Percentiles rank a stretch among this genome's conserved stretches.
Conservation (phyloP, 345 rosid genomes). For the Citrus trifoliata region DNA sequence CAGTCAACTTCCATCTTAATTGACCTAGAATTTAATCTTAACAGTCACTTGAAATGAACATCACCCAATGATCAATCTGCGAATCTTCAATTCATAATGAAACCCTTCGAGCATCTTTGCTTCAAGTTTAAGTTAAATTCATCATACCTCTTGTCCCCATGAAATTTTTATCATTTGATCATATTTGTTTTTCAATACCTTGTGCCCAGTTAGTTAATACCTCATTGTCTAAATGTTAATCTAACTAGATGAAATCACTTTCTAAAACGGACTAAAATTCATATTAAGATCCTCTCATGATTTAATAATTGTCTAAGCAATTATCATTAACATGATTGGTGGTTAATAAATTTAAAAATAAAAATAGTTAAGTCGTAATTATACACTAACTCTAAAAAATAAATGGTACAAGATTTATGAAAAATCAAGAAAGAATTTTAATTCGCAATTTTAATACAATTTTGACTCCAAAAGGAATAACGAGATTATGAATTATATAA, state of each 20-base stretch:
- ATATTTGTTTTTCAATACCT: background rate
- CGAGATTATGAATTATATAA: too few relatives aligned
- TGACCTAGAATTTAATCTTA: background rate
- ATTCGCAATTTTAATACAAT: too few relatives aligned
- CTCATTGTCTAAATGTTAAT: too few relatives aligned
- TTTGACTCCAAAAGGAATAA: too few relatives aligned
- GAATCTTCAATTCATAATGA: background rate
- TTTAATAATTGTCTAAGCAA: fast-evolving
- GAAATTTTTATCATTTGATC: background rate
- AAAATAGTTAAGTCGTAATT: fast-evolving
- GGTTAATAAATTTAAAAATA: too few relatives aligned
- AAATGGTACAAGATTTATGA: fast-evolving
- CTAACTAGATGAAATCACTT: too few relatives aligned
- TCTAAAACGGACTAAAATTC: too few relatives aligned
- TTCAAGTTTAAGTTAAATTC: background rate
- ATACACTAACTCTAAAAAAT: too few relatives aligned
- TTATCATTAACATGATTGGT: fast-evolving
- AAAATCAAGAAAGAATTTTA: too few relatives aligned
- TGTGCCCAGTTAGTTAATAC: background rate
- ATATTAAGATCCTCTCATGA: fast-evolving
- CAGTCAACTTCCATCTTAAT: background rate
- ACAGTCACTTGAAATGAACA: background rate
- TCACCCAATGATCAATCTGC: too few relatives aligned
- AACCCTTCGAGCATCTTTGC: background rate
- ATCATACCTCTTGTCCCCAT: background rate